phyloP scores from a whole-genome alignment of 352 stramenopile species.

The Pythium rishiriense region DNA sequence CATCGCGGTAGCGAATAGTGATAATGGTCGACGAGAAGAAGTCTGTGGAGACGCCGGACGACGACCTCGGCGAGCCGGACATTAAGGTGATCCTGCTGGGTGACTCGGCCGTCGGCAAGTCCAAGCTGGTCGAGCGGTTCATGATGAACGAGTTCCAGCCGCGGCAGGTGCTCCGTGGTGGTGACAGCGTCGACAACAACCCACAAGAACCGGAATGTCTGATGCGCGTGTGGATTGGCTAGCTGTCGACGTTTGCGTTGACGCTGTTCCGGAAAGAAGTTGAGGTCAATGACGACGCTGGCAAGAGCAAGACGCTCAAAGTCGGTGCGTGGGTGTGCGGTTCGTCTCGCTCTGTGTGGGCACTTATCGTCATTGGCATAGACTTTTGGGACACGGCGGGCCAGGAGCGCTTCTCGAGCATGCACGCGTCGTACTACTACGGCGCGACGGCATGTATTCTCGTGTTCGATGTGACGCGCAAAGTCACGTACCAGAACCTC shows the following conservation, averaged over 20 bases:
- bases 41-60: conserved; percentile 26
- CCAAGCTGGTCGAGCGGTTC: conserved; percentile 95
- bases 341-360: background rate
- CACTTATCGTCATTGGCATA: conserved; percentile 18
- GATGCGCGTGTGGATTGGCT: too few species aligned
- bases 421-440: conserved; percentile 97
- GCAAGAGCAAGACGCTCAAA: conserved; percentile 52
- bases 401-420: conserved; percentile 95
- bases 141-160: conserved; percentile 97
- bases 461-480: conserved; percentile 95
- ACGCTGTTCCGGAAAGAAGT: conserved; percentile 94
- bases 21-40: conserved; percentile 31
- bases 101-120: conserved; percentile 95
- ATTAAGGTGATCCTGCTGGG: conserved; percentile 91
- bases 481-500: conserved; percentile 95
- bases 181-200: background rate
- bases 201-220: too few species aligned
- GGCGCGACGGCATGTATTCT: conserved; percentile 93
- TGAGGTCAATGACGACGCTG: conserved; percentile 61
- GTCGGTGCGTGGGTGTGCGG: conserved; percentile 39
- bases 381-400: conserved; percentile 97
- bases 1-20: too few species aligned
- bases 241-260: conserved; percentile 95
- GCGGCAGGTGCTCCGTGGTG: conserved; percentile 60
- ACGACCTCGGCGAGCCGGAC: conserved; percentile 61